A percentile compares a stretch with the other conserved stretches of the same genome.
Conservation (phyloP, 306 rosid genomes). For the Prosopis cineraria region DNA sequence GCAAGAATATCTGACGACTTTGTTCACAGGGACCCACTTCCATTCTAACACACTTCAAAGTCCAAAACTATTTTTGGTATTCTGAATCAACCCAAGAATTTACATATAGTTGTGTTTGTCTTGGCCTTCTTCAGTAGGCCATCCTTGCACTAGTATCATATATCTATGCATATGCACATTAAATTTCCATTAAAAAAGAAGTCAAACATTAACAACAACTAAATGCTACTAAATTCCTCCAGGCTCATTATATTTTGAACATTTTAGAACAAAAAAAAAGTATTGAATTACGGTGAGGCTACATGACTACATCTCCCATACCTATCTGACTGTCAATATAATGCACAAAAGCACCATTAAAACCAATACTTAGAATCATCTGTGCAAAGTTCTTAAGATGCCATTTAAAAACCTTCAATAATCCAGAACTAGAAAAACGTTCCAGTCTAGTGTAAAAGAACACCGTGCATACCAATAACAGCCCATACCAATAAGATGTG, state of each 20-base stretch:
- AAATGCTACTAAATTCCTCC: not conserved
- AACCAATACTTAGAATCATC: not conserved
- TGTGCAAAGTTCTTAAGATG: not conserved
- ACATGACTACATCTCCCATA: not conserved
- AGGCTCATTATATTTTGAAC: not conserved
- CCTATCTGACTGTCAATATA: not conserved
- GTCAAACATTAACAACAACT: not conserved
- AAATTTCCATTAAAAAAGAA: not conserved
- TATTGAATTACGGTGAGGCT: not conserved
- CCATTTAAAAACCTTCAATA: not conserved
- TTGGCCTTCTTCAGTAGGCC: not conserved
- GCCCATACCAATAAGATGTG: no score
- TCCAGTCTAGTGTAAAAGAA: no score
- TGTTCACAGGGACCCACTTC: not conserved
- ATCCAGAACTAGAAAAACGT: not conserved
- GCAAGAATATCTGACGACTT: not conserved
- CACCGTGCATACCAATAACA: no score
- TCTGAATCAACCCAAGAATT: not conserved
- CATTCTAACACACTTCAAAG: not conserved
- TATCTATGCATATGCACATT: not conserved
- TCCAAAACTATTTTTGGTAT: not conserved
- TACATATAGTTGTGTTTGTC: not conserved
- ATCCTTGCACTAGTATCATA: not conserved
- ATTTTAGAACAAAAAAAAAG: not conserved
- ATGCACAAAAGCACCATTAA: not conserved